Evolutionary conservation across 805 yeast genomes (phyloP).

Genomic region (Metschnikowia reukaufii): DNA sequence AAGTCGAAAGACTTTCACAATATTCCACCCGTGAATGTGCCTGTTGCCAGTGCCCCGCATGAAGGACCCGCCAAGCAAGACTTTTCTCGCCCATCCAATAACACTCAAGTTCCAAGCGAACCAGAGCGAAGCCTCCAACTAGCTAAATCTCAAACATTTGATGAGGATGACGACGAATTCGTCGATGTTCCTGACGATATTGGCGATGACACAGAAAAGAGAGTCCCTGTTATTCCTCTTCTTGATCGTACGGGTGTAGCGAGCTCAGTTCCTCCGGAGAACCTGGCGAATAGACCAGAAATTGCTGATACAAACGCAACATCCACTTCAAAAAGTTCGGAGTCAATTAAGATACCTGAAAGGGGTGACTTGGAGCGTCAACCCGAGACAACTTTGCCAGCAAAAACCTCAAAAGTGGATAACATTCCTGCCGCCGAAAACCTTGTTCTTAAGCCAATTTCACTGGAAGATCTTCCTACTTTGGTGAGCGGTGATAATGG

Average conservation of each 20-base stretch:
- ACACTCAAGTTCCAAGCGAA: neutral
- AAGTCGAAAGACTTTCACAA: neutral
- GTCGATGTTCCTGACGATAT: conserved; percentile 19
- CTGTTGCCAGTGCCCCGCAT: neutral
- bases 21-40: neutral
- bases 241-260: neutral
- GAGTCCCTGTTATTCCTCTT: conserved; percentile 3
- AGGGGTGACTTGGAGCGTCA: conserved; percentile 6
- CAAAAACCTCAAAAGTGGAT: neutral
- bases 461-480: conserved; percentile 7
- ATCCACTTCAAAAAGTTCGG: neutral
- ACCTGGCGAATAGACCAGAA: neutral
- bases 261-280: neutral
- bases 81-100: no score
- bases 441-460: neutral
- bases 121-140: neutral
- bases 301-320: neutral
- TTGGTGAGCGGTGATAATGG: conserved; percentile 8
- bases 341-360: conserved; percentile 4
- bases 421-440: neutral
- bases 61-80: no score
- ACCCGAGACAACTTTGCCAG: neutral
- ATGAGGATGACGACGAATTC: conserved; percentile 14
- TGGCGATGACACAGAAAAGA: conserved; percentile 10
- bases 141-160: neutral